Evolutionary conservation across 306 rosid genomes (phyloP), one percentile per base, ranked within the genome.

Genomic region (Abrus precatorius): DNA sequence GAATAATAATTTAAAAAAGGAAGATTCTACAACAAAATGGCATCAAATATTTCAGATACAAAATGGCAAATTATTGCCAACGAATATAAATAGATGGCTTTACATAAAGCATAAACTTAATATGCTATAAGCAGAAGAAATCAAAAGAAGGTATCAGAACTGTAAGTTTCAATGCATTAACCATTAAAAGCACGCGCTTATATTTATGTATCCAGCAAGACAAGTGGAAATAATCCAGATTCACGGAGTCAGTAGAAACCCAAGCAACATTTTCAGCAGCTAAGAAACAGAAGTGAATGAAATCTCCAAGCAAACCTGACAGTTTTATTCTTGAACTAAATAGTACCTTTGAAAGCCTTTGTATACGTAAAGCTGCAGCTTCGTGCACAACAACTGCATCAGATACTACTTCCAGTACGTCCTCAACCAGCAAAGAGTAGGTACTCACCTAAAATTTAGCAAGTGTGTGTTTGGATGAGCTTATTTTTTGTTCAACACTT

Each of bases 331-430:
- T 41, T 45, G 40, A 82, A 33, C 57, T 33, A 47, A 76, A 70
- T 20, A 33, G 41, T 85, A 95, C 99, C 99, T 91, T 95, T 74
- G 99, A 90, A 78, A 93, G 88, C 86, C 99, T 88, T 78, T 95
- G 95, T 74, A 95, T 86, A 53, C 87, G 97, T 10, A 94, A 93
- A 43, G 94, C 97, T 48, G 99, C 99, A 78, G 95, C 97, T 90
- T 95, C 97, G 76, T 89, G 92, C 75, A 95, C 92, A 12, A 95
- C 87, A 72, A 95, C 85, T 9, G 90, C 92, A 63, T 95, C 99
- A 47, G 93, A 80, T 55, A 91, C 79, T 68, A 95, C 97, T 86
- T 91, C 98, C 74, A 95, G 85, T 45, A 95, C 92, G 57, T 95
- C 99, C 87, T 90, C 97, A 66, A 90, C 91, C 80, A 90, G 85